Conservation (phyloP, 768 basidiomycete genomes). For the Termitomyces sp. region DNA sequence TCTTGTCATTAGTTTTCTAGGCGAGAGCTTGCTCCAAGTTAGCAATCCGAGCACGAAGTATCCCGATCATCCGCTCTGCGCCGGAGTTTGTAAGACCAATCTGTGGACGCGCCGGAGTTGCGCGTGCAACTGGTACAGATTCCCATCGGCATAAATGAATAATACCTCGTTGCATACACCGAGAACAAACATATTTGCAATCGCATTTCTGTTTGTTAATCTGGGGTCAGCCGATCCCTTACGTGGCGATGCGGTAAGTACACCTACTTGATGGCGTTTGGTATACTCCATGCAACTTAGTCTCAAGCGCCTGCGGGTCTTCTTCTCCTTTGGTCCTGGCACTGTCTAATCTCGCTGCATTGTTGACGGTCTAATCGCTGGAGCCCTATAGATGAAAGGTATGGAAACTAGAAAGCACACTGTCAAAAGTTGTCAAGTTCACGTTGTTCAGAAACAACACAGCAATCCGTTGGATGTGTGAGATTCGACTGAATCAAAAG, state of each 20-base stretch:
- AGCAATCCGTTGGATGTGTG: conserved; percentile 5
- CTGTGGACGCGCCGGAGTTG: conserved; percentile 34
- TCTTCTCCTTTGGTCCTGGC: conserved; percentile 34
- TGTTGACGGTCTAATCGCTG: not conserved
- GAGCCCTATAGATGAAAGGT: not conserved
- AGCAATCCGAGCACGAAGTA: conserved; percentile 22
- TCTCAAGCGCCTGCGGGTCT: conserved; percentile 42
- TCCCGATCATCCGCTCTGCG: conserved; percentile 17
- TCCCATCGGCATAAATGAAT: conserved; percentile 43
- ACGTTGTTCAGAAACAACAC: conserved; percentile 11
- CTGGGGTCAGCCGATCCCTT: conserved; percentile 4
- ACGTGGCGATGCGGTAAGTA: not conserved
- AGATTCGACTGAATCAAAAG: conserved; percentile 7
- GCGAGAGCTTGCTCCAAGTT: conserved; percentile 20
- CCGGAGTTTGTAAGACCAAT: not conserved
- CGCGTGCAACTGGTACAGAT: conserved; percentile 35
- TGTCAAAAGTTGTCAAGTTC: conserved; percentile 6
- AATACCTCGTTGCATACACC: conserved; percentile 33
- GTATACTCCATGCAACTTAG: conserved; percentile 54
- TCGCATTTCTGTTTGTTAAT: conserved; percentile 45
- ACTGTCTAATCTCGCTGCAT: conserved; percentile 5
- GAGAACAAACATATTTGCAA: conserved; percentile 35
- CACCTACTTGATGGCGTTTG: conserved; percentile 44
- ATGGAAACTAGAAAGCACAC: not conserved
- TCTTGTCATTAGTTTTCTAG: conserved; percentile 8